These are phyloP conservation scores for Cyanidioschyzon merolae DNA, from an alignment of 23 red algal genomes.

Conservation along the genomic window DNA sequence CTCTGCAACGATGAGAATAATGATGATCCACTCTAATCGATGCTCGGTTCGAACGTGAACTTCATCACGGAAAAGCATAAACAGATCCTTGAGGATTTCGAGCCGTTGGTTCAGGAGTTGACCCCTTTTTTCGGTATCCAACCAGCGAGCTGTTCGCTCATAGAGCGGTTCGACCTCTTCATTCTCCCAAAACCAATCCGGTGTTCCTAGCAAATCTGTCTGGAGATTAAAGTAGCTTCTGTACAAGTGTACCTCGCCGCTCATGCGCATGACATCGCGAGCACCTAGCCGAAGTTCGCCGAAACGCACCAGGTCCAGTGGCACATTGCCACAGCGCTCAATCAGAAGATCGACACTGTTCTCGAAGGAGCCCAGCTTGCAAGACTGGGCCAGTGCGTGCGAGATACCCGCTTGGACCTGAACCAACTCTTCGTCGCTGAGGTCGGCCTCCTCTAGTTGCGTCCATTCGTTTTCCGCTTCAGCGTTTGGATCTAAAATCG, in stretches of 20 bases:
- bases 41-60: slow-evolving; percentile 32
- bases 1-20: slow-evolving; percentile 41
- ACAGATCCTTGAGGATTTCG: slow-evolving; percentile 26
- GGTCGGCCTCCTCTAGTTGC: background rate
- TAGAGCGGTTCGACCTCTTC: slow-evolving; percentile 38
- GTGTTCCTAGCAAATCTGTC: slow-evolving; percentile 45
- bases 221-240: slow-evolving; percentile 29
- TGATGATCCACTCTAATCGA: slow-evolving; percentile 47
- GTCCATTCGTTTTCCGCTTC: background rate
- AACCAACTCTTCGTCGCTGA: slow-evolving; percentile 28
- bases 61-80: slow-evolving; percentile 42
- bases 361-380: slow-evolving; percentile 46
- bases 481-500: background rate
- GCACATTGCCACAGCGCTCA: slow-evolving; percentile 27
- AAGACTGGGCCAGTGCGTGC: slow-evolving; percentile 33
- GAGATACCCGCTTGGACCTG: slow-evolving; percentile 31
- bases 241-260: slow-evolving; percentile 40
- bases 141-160: slow-evolving; percentile 24
- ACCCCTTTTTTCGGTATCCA: slow-evolving; percentile 29
- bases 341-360: slow-evolving; percentile 35
- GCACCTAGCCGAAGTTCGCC: slow-evolving; percentile 34
- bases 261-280: slow-evolving; percentile 37
- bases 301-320: slow-evolving; percentile 25
- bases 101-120: slow-evolving; percentile 35
- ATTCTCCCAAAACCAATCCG: slow-evolving; percentile 51